These are phyloP conservation scores for Lactifluus subvellereus DNA, from an alignment of 768 basidiomycete species.

Conservation along the genomic window DNA sequence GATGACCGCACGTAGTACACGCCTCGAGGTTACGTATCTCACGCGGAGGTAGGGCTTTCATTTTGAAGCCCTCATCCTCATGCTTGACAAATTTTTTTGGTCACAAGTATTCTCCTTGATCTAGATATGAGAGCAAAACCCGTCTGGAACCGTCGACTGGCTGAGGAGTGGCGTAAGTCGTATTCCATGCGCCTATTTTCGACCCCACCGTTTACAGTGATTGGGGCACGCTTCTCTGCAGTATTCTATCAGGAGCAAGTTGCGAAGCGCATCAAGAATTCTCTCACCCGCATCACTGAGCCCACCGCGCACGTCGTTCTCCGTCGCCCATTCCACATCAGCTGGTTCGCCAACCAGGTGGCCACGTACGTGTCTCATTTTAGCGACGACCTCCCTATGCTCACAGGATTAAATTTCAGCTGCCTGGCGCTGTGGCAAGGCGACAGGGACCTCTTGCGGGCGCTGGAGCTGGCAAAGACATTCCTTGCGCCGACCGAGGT, in stretches of 20 bases:
- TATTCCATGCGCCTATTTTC: neutral
- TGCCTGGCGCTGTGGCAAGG: conserved; percentile 62
- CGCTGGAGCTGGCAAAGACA: conserved; percentile 60
- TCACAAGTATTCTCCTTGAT: conserved; percentile 44
- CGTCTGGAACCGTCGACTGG: conserved; percentile 63
- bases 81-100: neutral
- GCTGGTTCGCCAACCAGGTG: conserved; percentile 53
- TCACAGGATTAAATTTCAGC: conserved; percentile 31
- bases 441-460: conserved; percentile 50
- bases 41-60: conserved; percentile 18
- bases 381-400: neutral
- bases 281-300: conserved; percentile 46
- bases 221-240: neutral
- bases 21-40: conserved; percentile 24
- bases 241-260: conserved; percentile 66
- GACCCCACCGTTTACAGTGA: conserved; percentile 2
- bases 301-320: conserved; percentile 48
- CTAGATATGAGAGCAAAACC: conserved; percentile 43
- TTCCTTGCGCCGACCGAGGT: conserved; percentile 60
- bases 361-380: conserved; percentile 42
- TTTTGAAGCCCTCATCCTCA: neutral
- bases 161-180: conserved; percentile 73
- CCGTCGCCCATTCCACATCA: conserved; percentile 36
- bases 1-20: conserved; percentile 10
- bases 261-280: conserved; percentile 51